A percentile compares a stretch with the other conserved stretches of the same genome.
These are phyloP conservation scores for Naganishia albida DNA, from an alignment of 1,284 basidiomycete species.

Conservation along the genomic window DNA sequence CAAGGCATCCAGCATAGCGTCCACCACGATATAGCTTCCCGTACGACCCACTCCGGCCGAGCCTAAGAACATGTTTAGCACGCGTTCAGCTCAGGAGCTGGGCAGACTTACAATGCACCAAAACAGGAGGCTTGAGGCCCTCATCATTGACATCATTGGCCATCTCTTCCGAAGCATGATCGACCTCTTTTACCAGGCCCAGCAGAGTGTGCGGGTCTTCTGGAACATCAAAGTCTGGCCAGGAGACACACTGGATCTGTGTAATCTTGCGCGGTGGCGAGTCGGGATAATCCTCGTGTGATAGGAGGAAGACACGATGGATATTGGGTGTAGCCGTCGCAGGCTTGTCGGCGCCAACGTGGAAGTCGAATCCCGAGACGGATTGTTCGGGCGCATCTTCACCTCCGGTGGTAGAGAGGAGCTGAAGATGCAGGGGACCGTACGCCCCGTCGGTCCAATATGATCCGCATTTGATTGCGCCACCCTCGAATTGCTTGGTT, in stretches of 20 bases:
- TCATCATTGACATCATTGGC: constrained; percentile 50
- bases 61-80: constrained; percentile 60
- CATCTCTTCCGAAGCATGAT: constrained; percentile 61
- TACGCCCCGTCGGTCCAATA: constrained; percentile 80
- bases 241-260: constrained; percentile 85
- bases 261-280: constrained; percentile 60
- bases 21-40: constrained; percentile 85
- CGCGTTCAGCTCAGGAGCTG: constrained; percentile 53
- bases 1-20: constrained; percentile 78
- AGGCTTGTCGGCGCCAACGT: constrained; percentile 36
- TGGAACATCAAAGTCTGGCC: constrained; percentile 94
- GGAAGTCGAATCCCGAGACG: constrained; percentile 53
- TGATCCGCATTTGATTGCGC: constrained; percentile 83
- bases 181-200: constrained; percentile 65
- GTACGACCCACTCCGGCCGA: constrained; percentile 90
- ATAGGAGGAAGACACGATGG: constrained; percentile 69
- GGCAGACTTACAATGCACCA: constrained; percentile 50
- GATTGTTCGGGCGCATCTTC: constrained; percentile 47
- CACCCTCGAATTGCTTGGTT: constrained; percentile 86
- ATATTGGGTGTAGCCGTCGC: constrained; percentile 52
- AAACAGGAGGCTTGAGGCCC: constrained; percentile 48
- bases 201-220: constrained; percentile 73
- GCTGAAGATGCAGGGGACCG: constrained; percentile 67
- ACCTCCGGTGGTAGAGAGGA: constrained; percentile 64
- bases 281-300: constrained; percentile 63